These are phyloP conservation scores for Colletotrichum truncatum DNA, from an alignment of 2,329 filamentous ascomycete genomes.

Conservation along the genomic window DNA sequence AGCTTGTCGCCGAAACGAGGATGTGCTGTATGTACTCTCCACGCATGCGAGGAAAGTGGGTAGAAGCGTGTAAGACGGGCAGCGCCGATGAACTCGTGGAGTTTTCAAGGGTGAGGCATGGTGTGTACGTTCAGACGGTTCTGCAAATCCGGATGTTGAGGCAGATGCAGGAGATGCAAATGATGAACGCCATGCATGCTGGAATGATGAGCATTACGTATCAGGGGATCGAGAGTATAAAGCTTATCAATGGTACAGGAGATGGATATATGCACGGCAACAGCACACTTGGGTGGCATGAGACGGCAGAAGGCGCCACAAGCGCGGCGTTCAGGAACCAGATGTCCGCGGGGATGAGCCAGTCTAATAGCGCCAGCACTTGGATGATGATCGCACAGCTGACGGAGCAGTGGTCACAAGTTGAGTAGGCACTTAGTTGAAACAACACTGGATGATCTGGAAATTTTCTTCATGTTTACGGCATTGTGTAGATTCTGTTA, in stretches of 20 bases:
- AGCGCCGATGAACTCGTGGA: neutral
- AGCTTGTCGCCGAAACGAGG: neutral
- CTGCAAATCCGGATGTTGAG: slow-evolving; percentile 10
- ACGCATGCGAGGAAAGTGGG: slow-evolving; percentile 29
- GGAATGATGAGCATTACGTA: slow-evolving; percentile 44
- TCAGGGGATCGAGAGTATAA: slow-evolving; percentile 40
- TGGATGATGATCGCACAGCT: neutral
- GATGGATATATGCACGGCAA: slow-evolving; percentile 45
- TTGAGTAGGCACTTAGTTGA: no score
- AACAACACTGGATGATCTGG: no score
- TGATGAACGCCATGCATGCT: slow-evolving; percentile 35
- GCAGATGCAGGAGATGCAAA: slow-evolving; percentile 30
- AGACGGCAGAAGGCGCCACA: slow-evolving; percentile 44
- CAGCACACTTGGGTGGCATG: slow-evolving; percentile 44
- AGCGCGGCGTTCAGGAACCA: slow-evolving; percentile 8
- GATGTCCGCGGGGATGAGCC: slow-evolving; percentile 10
- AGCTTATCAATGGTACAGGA: slow-evolving; percentile 36
- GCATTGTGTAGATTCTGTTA: no score
- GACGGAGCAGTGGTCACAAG: neutral
- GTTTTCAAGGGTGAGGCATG: slow-evolving; percentile 9
- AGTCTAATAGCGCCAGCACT: neutral
- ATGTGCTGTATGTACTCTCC: slow-evolving; percentile 32
- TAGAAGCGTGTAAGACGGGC: slow-evolving; percentile 14
- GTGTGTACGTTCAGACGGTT: slow-evolving; percentile 25
- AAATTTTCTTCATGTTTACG: no score